These are phyloP conservation scores for Carallia brachiata DNA, from an alignment of 345 rosid genomes.

Conservation along the genomic window DNA sequence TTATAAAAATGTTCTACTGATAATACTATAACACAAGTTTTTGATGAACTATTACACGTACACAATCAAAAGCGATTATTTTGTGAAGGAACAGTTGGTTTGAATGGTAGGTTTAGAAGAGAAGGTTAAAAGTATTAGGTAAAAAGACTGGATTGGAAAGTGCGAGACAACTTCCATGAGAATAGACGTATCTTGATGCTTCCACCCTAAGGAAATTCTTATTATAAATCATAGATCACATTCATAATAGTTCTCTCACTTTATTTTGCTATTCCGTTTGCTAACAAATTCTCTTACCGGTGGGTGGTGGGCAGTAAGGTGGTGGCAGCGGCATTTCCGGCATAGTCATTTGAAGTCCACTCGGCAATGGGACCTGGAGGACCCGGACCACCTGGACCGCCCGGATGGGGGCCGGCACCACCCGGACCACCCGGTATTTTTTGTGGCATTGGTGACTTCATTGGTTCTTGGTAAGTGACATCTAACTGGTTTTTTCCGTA, in stretches of 20 bases:
- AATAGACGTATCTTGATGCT: background rate
- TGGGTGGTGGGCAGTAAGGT: no score
- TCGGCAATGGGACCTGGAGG: slow-evolving; percentile 37
- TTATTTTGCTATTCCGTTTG: no score
- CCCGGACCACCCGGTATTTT: slow-evolving; percentile 28
- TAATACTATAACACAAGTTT: no score
- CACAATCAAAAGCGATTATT: no score
- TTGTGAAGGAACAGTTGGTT: background rate
- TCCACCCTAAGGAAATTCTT: slow-evolving; percentile 11
- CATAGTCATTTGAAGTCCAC: no score
- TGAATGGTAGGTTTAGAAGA: slow-evolving; percentile 26
- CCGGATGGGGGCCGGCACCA: slow-evolving; percentile 24
- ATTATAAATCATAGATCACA: background rate
- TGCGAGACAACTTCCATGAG: background rate
- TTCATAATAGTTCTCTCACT: background rate
- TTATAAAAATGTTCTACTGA: no score
- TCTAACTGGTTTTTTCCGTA: background rate
- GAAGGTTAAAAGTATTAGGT: slow-evolving; percentile 6
- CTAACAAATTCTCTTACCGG: background rate
- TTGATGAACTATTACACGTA: no score
- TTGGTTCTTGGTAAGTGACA: slow-evolving; percentile 32
- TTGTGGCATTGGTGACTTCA: slow-evolving; percentile 37
- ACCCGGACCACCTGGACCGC: slow-evolving; percentile 33
- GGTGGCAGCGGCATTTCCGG: no score
- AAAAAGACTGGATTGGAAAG: background rate